Evolutionary conservation across 192 early-diverging fungal species (phyloP).

Genomic region (Entomortierella beljakovae): DNA sequence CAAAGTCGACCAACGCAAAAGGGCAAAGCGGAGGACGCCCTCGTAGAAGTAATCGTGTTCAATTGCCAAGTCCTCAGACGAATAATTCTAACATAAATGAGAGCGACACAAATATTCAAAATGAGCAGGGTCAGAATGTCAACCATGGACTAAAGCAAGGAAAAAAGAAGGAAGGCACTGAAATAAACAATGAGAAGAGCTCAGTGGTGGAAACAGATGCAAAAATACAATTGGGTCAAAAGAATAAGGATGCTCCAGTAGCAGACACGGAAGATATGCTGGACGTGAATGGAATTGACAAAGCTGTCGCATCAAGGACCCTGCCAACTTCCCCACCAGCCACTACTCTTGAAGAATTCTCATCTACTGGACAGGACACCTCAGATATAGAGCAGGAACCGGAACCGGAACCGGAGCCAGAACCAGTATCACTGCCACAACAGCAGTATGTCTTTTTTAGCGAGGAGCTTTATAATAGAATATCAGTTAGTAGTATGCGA

Average conservation of each 20-base stretch:
- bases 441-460: constrained; percentile 14
- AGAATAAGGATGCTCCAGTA: too few species aligned
- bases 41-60: constrained; percentile 1
- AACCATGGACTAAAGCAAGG: constrained; percentile 3
- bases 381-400: background rate
- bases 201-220: too few species aligned
- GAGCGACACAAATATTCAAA: background rate
- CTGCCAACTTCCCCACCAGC: too few species aligned
- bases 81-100: background rate
- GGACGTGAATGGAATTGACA: too few species aligned
- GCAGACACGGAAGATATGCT: too few species aligned
- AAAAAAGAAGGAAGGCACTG: background rate
- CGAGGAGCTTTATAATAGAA: constrained; percentile 20
- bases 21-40: constrained; percentile 19
- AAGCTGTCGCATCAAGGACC: too few species aligned
- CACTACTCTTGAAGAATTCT: too few species aligned
- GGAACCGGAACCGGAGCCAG: background rate
- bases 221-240: too few species aligned
- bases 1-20: background rate
- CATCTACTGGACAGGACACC: background rate
- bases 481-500: constrained; percentile 13
- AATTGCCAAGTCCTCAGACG: background rate
- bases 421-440: too few species aligned
- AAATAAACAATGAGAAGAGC: background rate
- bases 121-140: background rate